Evolutionary conservation across 106 monocot species (phyloP).

Genomic region (Allium cepa): DNA sequence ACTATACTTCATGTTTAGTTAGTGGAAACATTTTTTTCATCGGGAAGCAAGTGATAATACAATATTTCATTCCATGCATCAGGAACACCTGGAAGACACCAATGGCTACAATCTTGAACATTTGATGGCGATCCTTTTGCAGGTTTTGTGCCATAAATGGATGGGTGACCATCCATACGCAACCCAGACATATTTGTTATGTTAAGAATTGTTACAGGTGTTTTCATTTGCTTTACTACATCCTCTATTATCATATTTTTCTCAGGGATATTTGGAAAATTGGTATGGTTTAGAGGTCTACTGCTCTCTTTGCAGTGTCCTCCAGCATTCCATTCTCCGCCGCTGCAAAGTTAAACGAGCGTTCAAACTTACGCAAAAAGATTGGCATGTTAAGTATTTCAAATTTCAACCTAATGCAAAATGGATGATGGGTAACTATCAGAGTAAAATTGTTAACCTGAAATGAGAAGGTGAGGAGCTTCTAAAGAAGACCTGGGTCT

Average conservation of each 20-base stretch:
- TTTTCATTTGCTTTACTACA: constrained; percentile 63
- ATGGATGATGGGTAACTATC: too few species aligned
- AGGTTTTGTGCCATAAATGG: constrained; percentile 47
- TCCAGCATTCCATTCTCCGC: constrained; percentile 94
- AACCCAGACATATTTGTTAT: constrained; percentile 66
- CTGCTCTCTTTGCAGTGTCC: constrained; percentile 81
- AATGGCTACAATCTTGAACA: constrained; percentile 87
- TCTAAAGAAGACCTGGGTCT: constrained; percentile 86
- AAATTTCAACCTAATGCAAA: too few species aligned
- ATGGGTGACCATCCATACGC: constrained; percentile 85
- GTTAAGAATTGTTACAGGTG: constrained; percentile 68
- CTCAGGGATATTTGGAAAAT: constrained; percentile 17
- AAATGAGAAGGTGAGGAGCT: constrained; percentile 92
- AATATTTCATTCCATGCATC: constrained; percentile 88
- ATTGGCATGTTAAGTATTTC: not conserved
- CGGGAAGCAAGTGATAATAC: constrained; percentile 43
- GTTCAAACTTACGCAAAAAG: not conserved
- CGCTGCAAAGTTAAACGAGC: constrained; percentile 20
- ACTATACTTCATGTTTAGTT: not conserved
- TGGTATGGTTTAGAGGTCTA: constrained; percentile 31
- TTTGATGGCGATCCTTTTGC: constrained; percentile 5
- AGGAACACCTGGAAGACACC: constrained; percentile 95
- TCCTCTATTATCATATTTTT: constrained; percentile 58
- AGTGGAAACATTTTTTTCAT: constrained; percentile 3
- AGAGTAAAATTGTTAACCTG: constrained; percentile 21